Evolutionary conservation across 2,329 filamentous ascomycete genomes (phyloP).

Genomic region (Epicoccum sorghinum): DNA sequence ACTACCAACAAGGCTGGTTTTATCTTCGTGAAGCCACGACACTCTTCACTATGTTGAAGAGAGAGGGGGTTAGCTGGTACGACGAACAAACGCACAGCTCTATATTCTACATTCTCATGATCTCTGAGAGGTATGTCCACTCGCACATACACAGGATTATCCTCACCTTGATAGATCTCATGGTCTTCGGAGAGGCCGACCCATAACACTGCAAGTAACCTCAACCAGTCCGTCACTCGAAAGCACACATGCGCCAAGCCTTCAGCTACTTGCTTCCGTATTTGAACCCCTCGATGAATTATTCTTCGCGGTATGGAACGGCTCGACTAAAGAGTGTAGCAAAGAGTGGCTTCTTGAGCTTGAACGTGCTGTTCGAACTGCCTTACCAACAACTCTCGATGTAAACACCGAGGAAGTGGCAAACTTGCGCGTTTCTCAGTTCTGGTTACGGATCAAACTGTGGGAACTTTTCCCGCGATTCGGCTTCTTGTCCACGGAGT

Average conservation of each 20-base stretch:
- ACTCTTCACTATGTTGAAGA: slow-evolving; percentile 50
- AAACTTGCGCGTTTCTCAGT: slow-evolving; percentile 65
- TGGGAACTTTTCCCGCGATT: slow-evolving; percentile 68
- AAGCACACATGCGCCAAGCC: slow-evolving; percentile 65
- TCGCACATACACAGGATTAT: background rate
- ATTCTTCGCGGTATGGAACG: slow-evolving; percentile 71
- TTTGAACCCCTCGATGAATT: slow-evolving; percentile 71
- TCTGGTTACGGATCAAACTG: slow-evolving; percentile 68
- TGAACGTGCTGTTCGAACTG: slow-evolving; percentile 67
- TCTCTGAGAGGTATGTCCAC: slow-evolving; percentile 31
- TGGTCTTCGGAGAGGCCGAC: slow-evolving; percentile 71
- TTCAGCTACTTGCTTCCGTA: slow-evolving; percentile 63
- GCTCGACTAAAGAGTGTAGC: slow-evolving; percentile 64
- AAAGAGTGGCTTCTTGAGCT: slow-evolving; percentile 63
- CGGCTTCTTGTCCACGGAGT: slow-evolving; percentile 56
- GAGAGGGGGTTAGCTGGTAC: slow-evolving; percentile 20
- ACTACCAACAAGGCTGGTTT: slow-evolving; percentile 80
- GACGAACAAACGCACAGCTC: slow-evolving; percentile 16
- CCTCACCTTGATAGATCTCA: slow-evolving; percentile 61
- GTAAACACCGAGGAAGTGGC: slow-evolving; percentile 59
- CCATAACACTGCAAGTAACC: slow-evolving; percentile 71
- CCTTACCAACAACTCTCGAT: slow-evolving; percentile 59
- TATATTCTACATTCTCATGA: slow-evolving; percentile 34
- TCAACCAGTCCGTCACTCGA: slow-evolving; percentile 68
- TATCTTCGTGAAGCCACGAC: slow-evolving; percentile 79